A percentile compares a stretch with the other conserved stretches of the same genome.
Evolutionary conservation across 179 eudicot genomes (phyloP).

Genomic region (Silene noctiflora): DNA sequence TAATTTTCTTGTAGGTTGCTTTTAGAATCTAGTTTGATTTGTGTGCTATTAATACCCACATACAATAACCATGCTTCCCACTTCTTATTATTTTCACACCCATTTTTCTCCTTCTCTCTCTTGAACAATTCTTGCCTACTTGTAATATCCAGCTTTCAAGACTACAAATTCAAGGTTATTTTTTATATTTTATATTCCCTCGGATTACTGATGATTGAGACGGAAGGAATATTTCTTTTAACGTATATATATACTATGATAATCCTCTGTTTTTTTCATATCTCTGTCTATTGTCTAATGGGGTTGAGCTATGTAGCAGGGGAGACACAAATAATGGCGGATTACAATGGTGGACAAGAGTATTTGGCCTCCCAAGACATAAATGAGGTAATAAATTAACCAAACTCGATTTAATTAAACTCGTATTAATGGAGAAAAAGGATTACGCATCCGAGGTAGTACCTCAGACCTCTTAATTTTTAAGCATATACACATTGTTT

Average conservation of each 20-base stretch:
- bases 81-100: slow-evolving; percentile 16
- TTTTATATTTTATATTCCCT: background rate
- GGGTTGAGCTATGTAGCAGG: slow-evolving; percentile 20
- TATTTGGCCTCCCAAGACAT: slow-evolving; percentile 31
- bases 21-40: slow-evolving; percentile 17
- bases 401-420: background rate
- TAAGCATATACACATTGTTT: too few species aligned
- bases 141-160: slow-evolving; percentile 19
- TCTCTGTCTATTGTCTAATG: slow-evolving; percentile 20
- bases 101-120: background rate
- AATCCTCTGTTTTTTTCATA: background rate
- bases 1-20: background rate
- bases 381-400: slow-evolving; percentile 39
- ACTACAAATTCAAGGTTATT: slow-evolving; percentile 22
- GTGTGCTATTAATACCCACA: slow-evolving; percentile 29
- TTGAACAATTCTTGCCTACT: slow-evolving; percentile 6
- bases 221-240: too few species aligned
- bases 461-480: too few species aligned
- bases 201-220: too few species aligned
- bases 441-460: too few species aligned
- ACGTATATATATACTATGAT: background rate
- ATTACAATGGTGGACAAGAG: slow-evolving; percentile 32
- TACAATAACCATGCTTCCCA: slow-evolving; percentile 19
- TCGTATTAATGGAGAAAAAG: background rate
- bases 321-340: slow-evolving; percentile 29